Conservation (phyloP, 768 basidiomycete genomes). For the Boletus sp. region DNA sequence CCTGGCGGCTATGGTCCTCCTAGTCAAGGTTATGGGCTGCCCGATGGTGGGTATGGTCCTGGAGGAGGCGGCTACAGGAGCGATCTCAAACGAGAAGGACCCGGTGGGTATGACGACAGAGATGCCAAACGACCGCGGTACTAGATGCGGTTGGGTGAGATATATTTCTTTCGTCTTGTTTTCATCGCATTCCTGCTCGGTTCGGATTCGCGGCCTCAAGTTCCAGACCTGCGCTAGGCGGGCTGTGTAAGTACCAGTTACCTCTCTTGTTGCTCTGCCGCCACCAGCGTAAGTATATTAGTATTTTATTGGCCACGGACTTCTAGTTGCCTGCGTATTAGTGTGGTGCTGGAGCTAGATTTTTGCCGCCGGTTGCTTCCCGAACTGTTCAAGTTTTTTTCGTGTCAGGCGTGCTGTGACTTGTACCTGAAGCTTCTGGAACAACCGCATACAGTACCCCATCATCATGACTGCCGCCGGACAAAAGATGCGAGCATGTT, state of each 20-base stretch:
- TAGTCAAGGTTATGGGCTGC: constrained; percentile 40
- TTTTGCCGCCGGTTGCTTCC: background rate
- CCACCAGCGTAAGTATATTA: constrained; percentile 35
- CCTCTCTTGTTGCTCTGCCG: constrained; percentile 26
- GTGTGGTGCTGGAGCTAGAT: constrained; percentile 4
- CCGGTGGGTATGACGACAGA: constrained; percentile 78
- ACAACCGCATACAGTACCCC: background rate
- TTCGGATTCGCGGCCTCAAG: constrained; percentile 26
- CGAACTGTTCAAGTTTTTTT: background rate
- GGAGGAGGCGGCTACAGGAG: constrained; percentile 60
- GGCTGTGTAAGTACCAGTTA: constrained; percentile 35
- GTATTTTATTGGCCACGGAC: constrained; percentile 27
- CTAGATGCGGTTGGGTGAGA: constrained; percentile 46
- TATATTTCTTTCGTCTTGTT: constrained; percentile 26
- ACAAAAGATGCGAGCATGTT: constrained; percentile 9
- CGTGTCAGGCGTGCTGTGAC: background rate
- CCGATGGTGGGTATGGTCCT: constrained; percentile 43
- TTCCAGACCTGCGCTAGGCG: constrained; percentile 26
- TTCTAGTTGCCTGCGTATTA: constrained; percentile 4
- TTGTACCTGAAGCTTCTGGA: background rate
- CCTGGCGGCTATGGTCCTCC: constrained; percentile 43
- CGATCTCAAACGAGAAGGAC: constrained; percentile 72
- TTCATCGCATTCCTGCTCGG: constrained; percentile 19
- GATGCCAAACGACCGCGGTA: constrained; percentile 80
- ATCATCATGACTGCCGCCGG: background rate